Conservation (phyloP, 2,329 filamentous ascomycete species). For the Coniochaeta hoffmannii region DNA sequence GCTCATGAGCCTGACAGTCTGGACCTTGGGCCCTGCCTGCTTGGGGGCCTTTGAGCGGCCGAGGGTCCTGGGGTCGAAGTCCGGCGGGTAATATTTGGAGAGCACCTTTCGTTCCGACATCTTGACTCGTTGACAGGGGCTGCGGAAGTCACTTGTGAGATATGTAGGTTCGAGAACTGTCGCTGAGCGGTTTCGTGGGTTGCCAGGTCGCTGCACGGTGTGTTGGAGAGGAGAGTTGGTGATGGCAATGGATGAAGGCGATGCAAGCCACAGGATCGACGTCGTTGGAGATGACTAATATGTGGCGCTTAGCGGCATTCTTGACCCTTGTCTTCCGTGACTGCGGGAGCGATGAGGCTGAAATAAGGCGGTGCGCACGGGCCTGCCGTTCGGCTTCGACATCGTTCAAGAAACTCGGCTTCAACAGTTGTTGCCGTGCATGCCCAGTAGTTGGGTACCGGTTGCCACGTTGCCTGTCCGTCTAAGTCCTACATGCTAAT, state of each 20-base stretch:
- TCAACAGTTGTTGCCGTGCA: too few relatives aligned
- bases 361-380: neutral
- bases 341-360: neutral
- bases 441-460: too few relatives aligned
- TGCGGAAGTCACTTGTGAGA: too few relatives aligned
- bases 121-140: slow-evolving; percentile 7
- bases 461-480: too few relatives aligned
- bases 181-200: neutral
- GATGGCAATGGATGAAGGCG: neutral
- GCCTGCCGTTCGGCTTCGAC: neutral
- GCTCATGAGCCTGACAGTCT: slow-evolving; percentile 85
- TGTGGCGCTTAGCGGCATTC: neutral
- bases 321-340: neutral
- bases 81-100: slow-evolving; percentile 45
- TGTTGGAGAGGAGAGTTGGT: neutral
- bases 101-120: slow-evolving; percentile 39
- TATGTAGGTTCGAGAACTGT: too few relatives aligned
- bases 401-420: too few relatives aligned
- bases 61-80: slow-evolving; percentile 86
- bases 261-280: neutral
- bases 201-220: neutral
- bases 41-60: slow-evolving; percentile 62
- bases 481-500: too few relatives aligned
- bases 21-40: slow-evolving; percentile 67
- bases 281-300: neutral